phyloP scores from a whole-genome alignment of 2,329 filamentous ascomycete species.

The Ophiostoma himal-ulmi region DNA sequence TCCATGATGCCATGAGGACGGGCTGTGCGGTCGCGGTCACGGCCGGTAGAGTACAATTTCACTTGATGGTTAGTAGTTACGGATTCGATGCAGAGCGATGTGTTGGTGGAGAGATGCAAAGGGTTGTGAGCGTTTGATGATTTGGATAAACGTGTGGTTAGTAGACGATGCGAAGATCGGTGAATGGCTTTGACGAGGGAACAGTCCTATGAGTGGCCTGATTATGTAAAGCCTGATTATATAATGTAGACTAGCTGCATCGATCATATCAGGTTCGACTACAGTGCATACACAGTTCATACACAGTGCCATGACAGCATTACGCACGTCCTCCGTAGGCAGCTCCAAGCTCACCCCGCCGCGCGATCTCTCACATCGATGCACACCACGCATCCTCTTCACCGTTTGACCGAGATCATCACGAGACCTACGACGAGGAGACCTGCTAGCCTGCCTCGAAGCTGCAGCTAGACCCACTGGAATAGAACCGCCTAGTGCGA shows the following conservation, averaged over 20 bases:
- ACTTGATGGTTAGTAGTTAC: slow-evolving; percentile 29
- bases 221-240: not conserved
- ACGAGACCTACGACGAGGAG: not conserved
- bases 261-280: not conserved
- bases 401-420: not conserved
- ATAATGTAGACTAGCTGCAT: not conserved
- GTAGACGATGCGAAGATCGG: not conserved
- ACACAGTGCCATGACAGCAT: not conserved
- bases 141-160: not conserved
- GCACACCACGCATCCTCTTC: not conserved
- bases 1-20: slow-evolving; percentile 25
- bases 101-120: not conserved
- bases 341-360: slow-evolving; percentile 9
- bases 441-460: not conserved
- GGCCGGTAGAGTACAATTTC: not conserved
- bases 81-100: not conserved
- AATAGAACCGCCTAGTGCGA: slow-evolving; percentile 31
- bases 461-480: slow-evolving; percentile 24
- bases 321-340: not conserved
- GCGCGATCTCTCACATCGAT: not conserved
- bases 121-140: not conserved
- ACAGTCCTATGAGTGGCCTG: not conserved
- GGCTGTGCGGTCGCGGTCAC: not conserved
- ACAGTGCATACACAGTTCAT: not conserved
- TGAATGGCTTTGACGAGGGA: not conserved